Percentiles rank a stretch among this genome's conserved stretches.
Conservation (phyloP, 2,329 filamentous ascomycete genomes). For the Trichoderma oligosporum region DNA sequence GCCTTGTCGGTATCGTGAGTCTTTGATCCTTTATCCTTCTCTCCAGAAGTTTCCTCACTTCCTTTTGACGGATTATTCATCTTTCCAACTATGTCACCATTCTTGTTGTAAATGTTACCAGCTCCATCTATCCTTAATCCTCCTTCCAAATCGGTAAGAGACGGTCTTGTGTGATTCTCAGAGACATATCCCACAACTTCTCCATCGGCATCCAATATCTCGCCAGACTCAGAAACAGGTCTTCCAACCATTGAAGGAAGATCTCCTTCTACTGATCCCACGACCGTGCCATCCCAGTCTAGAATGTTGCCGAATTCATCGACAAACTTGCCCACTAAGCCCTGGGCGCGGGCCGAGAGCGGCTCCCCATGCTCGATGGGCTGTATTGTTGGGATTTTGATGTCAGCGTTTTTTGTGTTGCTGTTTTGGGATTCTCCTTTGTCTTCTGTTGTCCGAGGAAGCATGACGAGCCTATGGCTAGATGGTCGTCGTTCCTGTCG, state of each 20-base stretch:
- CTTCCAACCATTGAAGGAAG: conserved; percentile 53
- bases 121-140: conserved; percentile 54
- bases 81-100: conserved; percentile 59
- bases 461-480: conserved; percentile 14
- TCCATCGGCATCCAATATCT: conserved; percentile 70
- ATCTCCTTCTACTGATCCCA: conserved; percentile 52
- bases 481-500: conserved; percentile 9
- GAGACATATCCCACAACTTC: conserved; percentile 74
- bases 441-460: conserved; percentile 12
- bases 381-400: conserved; percentile 40
- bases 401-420: conserved; percentile 18
- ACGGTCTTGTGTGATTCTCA: conserved; percentile 49
- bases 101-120: conserved; percentile 55
- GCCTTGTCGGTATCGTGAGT: conserved; percentile 30
- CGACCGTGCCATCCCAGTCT: conserved; percentile 46
- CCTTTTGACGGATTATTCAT: conserved; percentile 43
- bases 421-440: not conserved
- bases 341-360: conserved; percentile 35
- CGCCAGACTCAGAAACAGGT: conserved; percentile 43
- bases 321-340: conserved; percentile 46
- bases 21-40: conserved; percentile 24
- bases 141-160: conserved; percentile 48
- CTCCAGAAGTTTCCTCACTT: not conserved
- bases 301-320: conserved; percentile 55
- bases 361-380: conserved; percentile 36